These are phyloP conservation scores for Pseudopediastrum boryanum DNA, from an alignment of 139 green algal genomes.

Conservation along the genomic window DNA sequence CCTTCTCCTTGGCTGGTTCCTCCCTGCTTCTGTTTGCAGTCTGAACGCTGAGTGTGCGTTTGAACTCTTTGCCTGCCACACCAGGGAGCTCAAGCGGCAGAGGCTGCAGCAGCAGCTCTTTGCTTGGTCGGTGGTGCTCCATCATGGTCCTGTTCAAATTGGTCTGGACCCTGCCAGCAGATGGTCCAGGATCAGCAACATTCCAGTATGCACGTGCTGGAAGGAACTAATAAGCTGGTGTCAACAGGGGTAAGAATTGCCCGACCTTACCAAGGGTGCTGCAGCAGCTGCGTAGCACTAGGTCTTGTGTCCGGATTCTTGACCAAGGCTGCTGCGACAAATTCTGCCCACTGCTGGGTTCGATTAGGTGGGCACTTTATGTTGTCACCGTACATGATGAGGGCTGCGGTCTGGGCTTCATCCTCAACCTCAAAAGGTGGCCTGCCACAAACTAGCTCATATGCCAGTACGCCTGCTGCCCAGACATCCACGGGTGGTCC, in stretches of 20 bases:
- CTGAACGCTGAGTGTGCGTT: conserved; percentile 23
- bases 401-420: conserved; percentile 72
- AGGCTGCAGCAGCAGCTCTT: conserved; percentile 42
- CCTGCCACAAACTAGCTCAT: conserved; percentile 79
- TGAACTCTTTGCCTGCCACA: conserved; percentile 2
- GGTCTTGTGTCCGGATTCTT: conserved; percentile 70
- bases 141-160: conserved; percentile 21
- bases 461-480: conserved; percentile 84
- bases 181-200: neutral
- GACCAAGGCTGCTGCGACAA: conserved; percentile 61
- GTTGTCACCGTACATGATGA: conserved; percentile 76
- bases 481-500: conserved; percentile 72
- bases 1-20: neutral
- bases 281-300: conserved; percentile 64
- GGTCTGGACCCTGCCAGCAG: conserved; percentile 15
- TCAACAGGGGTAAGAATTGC: neutral
- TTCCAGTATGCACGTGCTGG: neutral
- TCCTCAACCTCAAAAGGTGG: conserved; percentile 73
- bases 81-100: conserved; percentile 9
- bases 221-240: neutral
- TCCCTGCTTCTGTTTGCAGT: conserved; percentile 5
- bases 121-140: conserved; percentile 24
- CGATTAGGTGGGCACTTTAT: conserved; percentile 55
- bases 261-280: conserved; percentile 66
- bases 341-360: conserved; percentile 48